These are phyloP conservation scores for Flaveria robusta DNA, from an alignment of 129 eudicot species.

Conservation along the genomic window DNA sequence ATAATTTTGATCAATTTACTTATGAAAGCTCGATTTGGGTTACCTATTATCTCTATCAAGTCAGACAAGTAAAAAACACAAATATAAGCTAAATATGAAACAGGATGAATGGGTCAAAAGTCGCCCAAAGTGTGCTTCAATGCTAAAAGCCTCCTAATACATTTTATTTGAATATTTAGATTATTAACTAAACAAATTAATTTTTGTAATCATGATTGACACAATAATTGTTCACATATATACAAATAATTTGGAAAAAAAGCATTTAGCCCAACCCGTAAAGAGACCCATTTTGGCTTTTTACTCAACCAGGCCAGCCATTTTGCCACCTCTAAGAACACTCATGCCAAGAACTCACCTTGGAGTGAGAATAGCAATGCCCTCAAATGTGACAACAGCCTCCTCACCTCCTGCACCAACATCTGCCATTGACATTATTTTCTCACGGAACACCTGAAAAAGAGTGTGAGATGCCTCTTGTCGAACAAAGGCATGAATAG, in stretches of 20 bases:
- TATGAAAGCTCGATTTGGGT: not conserved
- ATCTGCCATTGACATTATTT: conserved; percentile 87
- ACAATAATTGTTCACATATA: not conserved
- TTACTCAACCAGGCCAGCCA: not conserved
- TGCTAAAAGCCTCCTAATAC: not conserved
- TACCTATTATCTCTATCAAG: not conserved
- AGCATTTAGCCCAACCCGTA: conserved; percentile 2
- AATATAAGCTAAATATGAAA: not conserved
- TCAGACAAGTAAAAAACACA: not conserved
- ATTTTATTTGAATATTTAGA: not conserved
- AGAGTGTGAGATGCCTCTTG: conserved; percentile 13
- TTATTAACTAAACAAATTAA: not conserved
- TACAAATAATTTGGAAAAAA: not conserved
- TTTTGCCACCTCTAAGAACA: conserved; percentile 16
- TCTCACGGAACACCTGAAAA: conserved; percentile 73
- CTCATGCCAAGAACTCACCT: conserved; percentile 50
- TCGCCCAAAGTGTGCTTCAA: not conserved
- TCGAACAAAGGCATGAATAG: conserved; percentile 8
- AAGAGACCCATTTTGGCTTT: not conserved
- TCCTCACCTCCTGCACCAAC: conserved; percentile 92
- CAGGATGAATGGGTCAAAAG: not conserved
- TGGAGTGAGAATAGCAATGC: conserved; percentile 94
- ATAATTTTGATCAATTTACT: not conserved
- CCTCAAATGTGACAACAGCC: conserved; percentile 91
- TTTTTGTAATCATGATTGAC: not conserved